phyloP scores from a whole-genome alignment of 305 asterid genomes.

The Fraxinus albicans region DNA sequence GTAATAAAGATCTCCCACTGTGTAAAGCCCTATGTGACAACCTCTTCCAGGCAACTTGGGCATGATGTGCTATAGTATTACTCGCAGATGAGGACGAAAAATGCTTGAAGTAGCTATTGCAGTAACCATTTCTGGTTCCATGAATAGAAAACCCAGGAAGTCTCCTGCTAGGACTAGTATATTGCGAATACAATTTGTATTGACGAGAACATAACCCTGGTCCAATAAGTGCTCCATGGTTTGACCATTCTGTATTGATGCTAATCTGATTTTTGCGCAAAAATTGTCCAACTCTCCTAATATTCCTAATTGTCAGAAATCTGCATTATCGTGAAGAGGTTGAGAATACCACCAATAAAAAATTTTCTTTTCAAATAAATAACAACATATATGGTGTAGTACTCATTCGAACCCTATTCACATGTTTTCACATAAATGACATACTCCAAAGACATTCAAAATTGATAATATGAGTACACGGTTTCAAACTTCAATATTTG shows the following conservation, averaged over 20 bases:
- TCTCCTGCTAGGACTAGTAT: slow-evolving; percentile 36
- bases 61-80: slow-evolving; percentile 43
- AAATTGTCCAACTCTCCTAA: slow-evolving; percentile 41
- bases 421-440: background rate
- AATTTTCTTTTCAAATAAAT: background rate
- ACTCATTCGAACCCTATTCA: background rate
- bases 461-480: background rate
- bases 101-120: slow-evolving; percentile 29
- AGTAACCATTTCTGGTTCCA: slow-evolving; percentile 29
- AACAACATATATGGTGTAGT: background rate
- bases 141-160: slow-evolving; percentile 31
- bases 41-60: slow-evolving; percentile 65
- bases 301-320: slow-evolving; percentile 46
- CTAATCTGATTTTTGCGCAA: slow-evolving; percentile 26
- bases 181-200: slow-evolving; percentile 45
- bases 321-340: slow-evolving; percentile 43
- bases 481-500: background rate
- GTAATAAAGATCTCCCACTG: slow-evolving; percentile 31
- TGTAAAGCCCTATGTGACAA: slow-evolving; percentile 33
- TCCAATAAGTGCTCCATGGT: slow-evolving; percentile 40
- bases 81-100: slow-evolving; percentile 39
- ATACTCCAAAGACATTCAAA: background rate
- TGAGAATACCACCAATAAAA: slow-evolving; percentile 15
- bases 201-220: slow-evolving; percentile 34
- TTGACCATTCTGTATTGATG: slow-evolving; percentile 30